Conservation (phyloP, 2,329 filamentous ascomycete genomes). For the Ceratocystiopsis brevicomis region DNA sequence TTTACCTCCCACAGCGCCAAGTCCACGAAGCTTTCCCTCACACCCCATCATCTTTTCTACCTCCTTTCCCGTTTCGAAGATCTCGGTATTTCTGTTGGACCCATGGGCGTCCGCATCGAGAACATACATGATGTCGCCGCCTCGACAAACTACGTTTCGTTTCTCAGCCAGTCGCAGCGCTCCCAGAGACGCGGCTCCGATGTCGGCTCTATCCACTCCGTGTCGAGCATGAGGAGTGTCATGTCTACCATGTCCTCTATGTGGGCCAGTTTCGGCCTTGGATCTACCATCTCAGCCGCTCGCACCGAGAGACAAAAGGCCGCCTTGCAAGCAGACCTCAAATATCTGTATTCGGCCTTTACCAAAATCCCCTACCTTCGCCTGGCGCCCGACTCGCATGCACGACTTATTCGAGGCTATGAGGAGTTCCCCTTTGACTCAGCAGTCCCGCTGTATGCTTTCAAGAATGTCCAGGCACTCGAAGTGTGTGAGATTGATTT, state of each 20-base stretch:
- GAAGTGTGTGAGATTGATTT: slow-evolving; percentile 95
- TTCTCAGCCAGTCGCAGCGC: slow-evolving; percentile 66
- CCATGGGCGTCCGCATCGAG: slow-evolving; percentile 90
- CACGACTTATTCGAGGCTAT: slow-evolving; percentile 75
- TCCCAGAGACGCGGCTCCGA: slow-evolving; percentile 65
- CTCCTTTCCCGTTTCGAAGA: slow-evolving; percentile 91
- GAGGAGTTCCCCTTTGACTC: slow-evolving; percentile 98
- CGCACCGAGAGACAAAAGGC: slow-evolving; percentile 82
- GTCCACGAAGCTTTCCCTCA: slow-evolving; percentile 78
- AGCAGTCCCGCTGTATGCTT: slow-evolving; percentile 85
- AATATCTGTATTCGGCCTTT: slow-evolving; percentile 93
- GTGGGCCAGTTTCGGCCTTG: slow-evolving; percentile 76
- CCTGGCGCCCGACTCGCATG: slow-evolving; percentile 81
- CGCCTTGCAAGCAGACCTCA: slow-evolving; percentile 68
- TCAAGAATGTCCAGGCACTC: slow-evolving; percentile 88
- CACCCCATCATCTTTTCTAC: slow-evolving; percentile 92
- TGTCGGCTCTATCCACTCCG: slow-evolving; percentile 79
- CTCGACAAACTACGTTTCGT: slow-evolving; percentile 87
- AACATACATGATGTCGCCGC: slow-evolving; percentile 79
- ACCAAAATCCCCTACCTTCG: slow-evolving; percentile 91
- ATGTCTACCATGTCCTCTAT: slow-evolving; percentile 92
- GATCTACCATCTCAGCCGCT: slow-evolving; percentile 58
- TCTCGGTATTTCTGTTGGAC: slow-evolving; percentile 71
- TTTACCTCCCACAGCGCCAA: slow-evolving; percentile 76
- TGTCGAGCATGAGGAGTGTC: slow-evolving; percentile 89